Evolutionary conservation across 176 grass and related monocot genomes (phyloP).

Genomic region (Chloris gayana): DNA sequence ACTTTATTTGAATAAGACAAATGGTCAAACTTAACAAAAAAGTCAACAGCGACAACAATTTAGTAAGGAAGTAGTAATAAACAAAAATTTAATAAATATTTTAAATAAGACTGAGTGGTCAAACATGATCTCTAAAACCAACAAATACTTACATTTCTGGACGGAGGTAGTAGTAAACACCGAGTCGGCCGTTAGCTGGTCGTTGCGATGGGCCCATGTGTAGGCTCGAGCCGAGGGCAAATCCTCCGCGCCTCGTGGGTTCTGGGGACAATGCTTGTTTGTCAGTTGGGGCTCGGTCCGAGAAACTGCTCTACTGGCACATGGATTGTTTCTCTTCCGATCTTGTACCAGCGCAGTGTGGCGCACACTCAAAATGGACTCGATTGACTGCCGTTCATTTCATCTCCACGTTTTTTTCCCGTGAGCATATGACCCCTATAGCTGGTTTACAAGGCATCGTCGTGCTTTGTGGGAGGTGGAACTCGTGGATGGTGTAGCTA

Average conservation of each 20-base stretch:
- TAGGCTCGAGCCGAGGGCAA: background rate
- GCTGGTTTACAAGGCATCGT: too few relatives aligned
- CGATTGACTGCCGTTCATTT: too few relatives aligned
- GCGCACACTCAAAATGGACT: background rate
- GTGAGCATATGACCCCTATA: too few relatives aligned
- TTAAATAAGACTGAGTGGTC: too few relatives aligned
- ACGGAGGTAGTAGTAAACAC: background rate
- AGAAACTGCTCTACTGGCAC: background rate
- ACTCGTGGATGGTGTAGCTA: background rate
- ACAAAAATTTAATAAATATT: too few relatives aligned
- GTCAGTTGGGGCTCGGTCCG: background rate
- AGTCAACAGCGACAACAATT: too few relatives aligned
- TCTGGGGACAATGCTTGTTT: background rate
- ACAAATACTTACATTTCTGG: too few relatives aligned
- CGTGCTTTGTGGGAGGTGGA: background rate
- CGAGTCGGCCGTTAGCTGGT: background rate
- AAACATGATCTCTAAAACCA: too few relatives aligned
- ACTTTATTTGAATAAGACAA: too few relatives aligned
- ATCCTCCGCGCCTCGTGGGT: background rate
- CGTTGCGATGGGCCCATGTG: conserved; percentile 15
- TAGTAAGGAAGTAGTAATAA: too few relatives aligned
- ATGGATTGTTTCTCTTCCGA: background rate
- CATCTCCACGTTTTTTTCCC: too few relatives aligned
- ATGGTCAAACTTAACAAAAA: too few relatives aligned
- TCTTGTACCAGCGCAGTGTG: background rate